Conservation (phyloP, 78 protist species). For the Dictyostelium firmibasis region DNA sequence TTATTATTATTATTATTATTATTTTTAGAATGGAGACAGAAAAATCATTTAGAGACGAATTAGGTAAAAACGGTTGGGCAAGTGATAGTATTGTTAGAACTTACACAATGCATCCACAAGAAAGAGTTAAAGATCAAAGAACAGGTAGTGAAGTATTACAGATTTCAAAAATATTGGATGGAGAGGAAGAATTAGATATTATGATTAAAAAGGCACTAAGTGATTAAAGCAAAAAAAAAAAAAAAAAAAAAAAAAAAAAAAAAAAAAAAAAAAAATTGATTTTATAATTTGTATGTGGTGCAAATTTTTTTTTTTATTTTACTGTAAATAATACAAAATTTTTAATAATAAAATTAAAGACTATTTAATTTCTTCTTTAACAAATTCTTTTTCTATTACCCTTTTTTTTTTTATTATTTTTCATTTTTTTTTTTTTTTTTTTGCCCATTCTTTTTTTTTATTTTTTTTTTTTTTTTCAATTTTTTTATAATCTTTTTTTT, state of each 20-base stretch:
- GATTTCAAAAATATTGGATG: slow-evolving; percentile 14
- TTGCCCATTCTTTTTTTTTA: background rate
- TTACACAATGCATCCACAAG: slow-evolving; percentile 57
- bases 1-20: background rate
- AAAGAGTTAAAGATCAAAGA: slow-evolving; percentile 67
- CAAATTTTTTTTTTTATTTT: no score
- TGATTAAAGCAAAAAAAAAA: background rate
- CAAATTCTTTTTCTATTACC: no score
- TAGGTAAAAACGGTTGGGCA: slow-evolving; percentile 48
- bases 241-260: no score
- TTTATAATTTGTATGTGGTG: no score
- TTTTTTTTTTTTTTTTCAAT: background rate
- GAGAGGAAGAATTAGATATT: slow-evolving; percentile 61
- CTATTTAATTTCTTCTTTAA: no score
- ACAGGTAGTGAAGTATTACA: slow-evolving; percentile 28
- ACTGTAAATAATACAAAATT: no score
- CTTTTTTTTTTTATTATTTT: no score
- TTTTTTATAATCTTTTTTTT: background rate
- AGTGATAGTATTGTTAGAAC: slow-evolving; percentile 37
- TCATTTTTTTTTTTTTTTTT: background rate
- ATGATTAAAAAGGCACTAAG: slow-evolving; percentile 38
- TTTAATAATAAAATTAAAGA: no score
- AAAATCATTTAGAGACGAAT: slow-evolving; percentile 9
- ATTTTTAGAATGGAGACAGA: slow-evolving; percentile 15
- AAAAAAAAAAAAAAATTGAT: no score